Evolutionary conservation across 108 stramenopile species (phyloP).

Genomic region (Skeletonema tropicum): DNA sequence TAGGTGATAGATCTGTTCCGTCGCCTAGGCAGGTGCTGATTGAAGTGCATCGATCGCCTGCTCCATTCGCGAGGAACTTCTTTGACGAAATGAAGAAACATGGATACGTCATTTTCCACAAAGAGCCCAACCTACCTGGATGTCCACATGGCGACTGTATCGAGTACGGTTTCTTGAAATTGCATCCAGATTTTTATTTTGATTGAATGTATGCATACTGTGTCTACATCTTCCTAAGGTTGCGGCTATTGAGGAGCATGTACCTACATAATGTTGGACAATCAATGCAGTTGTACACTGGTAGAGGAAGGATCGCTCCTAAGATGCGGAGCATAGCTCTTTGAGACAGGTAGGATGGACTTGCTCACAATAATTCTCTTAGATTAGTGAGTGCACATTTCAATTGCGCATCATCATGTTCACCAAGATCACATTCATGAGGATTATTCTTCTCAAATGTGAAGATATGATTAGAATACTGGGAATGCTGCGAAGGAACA

Average conservation of each 20-base stretch:
- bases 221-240: too few relatives aligned
- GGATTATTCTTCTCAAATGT: neutral
- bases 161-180: neutral
- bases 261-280: too few relatives aligned
- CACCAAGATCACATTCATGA: neutral
- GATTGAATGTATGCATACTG: neutral
- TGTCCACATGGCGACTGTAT: neutral
- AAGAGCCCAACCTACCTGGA: constrained; percentile 36
- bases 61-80: neutral
- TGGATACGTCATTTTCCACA: constrained; percentile 25
- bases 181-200: neutral
- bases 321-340: too few relatives aligned
- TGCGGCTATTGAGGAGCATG: too few relatives aligned
- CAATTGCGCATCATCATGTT: neutral
- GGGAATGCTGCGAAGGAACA: neutral
- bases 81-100: neutral
- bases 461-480: neutral
- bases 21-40: constrained; percentile 53
- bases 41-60: constrained; percentile 39
- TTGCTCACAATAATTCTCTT: neutral
- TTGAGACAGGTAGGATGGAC: too few relatives aligned
- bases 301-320: neutral
- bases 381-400: neutral
- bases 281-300: neutral
- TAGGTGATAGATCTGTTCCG: constrained; percentile 1